A percentile compares a stretch with the other conserved stretches of the same genome.
Evolutionary conservation across 441 rosid genomes (phyloP).

Genomic region (Dalechampia spathulata): DNA sequence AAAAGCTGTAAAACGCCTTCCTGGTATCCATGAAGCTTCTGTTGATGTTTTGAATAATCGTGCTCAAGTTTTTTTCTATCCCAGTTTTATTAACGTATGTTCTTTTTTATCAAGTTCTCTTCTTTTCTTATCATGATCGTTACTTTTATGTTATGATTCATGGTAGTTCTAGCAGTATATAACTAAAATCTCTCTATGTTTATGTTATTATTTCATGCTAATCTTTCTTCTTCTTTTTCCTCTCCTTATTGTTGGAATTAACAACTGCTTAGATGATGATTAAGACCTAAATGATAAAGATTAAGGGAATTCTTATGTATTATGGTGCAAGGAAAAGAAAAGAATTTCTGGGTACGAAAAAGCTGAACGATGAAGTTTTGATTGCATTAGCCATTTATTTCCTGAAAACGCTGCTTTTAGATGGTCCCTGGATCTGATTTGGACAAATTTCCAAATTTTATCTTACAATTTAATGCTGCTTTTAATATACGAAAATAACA

Average conservation of each 20-base stretch:
- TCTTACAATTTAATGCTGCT: not conserved
- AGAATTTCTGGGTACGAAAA: too few species aligned
- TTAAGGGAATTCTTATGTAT: too few species aligned
- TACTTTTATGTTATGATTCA: too few species aligned
- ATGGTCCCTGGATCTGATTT: not conserved
- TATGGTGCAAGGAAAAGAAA: too few species aligned
- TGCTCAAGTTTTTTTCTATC: conserved; percentile 55
- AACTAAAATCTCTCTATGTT: too few species aligned
- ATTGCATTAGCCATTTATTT: not conserved
- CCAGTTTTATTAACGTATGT: conserved; percentile 48
- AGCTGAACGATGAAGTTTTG: not conserved
- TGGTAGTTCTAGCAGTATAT: too few species aligned
- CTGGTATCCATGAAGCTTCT: conserved; percentile 57
- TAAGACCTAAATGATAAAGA: too few species aligned
- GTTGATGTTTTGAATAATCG: conserved; percentile 62
- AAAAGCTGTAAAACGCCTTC: conserved; percentile 69
- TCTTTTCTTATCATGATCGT: not conserved
- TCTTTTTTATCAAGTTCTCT: not conserved
- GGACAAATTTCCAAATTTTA: not conserved
- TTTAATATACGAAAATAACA: not conserved
- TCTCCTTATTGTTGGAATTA: too few species aligned
- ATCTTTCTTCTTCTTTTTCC: too few species aligned
- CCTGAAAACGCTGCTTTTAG: not conserved
- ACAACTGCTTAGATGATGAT: not conserved
- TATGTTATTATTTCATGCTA: too few species aligned